These are phyloP conservation scores for Miscanthus sacchariflorus DNA, from an alignment of 202 grass and related monocot species.

Conservation along the genomic window DNA sequence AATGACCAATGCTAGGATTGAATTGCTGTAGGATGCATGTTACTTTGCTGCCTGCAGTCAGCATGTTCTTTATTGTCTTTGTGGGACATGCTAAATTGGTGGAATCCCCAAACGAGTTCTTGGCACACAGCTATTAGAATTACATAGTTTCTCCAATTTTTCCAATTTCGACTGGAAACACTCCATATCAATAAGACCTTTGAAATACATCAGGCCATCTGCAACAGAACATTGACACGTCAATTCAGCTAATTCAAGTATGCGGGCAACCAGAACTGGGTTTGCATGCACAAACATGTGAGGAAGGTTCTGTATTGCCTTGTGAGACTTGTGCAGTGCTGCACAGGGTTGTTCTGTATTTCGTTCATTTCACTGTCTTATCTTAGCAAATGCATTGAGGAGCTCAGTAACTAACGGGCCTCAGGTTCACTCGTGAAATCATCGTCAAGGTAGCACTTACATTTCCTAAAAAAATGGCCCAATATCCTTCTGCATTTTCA, in stretches of 20 bases:
- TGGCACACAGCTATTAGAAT: slow-evolving; percentile 38
- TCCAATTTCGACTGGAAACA: slow-evolving; percentile 61
- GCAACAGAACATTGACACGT: slow-evolving; percentile 42
- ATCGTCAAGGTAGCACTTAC: too few relatives aligned
- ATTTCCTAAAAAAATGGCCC: too few relatives aligned
- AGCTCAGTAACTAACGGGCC: too few relatives aligned
- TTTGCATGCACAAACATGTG: slow-evolving; percentile 19
- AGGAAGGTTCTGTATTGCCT: slow-evolving; percentile 44
- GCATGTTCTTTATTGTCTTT: too few relatives aligned
- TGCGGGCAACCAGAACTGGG: background rate
- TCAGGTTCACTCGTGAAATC: too few relatives aligned
- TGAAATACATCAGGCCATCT: slow-evolving; percentile 81
- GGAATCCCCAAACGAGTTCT: slow-evolving; percentile 40
- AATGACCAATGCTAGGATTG: too few relatives aligned
- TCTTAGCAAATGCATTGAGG: slow-evolving; percentile 3
- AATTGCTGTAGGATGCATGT: too few relatives aligned
- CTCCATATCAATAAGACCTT: slow-evolving; percentile 68
- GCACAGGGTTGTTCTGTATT: too few relatives aligned
- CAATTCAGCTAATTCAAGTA: slow-evolving; percentile 51
- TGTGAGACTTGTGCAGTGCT: too few relatives aligned
- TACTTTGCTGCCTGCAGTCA: too few relatives aligned
- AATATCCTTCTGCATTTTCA: too few relatives aligned
- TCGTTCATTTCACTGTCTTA: slow-evolving; percentile 44
- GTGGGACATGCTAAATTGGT: slow-evolving; percentile 13
- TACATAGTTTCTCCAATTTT: slow-evolving; percentile 66